Evolutionary conservation across 371 early-diverging fungal species (phyloP), one percentile per base, ranked within the genome.

Genomic region (Mortierella sp.): DNA sequence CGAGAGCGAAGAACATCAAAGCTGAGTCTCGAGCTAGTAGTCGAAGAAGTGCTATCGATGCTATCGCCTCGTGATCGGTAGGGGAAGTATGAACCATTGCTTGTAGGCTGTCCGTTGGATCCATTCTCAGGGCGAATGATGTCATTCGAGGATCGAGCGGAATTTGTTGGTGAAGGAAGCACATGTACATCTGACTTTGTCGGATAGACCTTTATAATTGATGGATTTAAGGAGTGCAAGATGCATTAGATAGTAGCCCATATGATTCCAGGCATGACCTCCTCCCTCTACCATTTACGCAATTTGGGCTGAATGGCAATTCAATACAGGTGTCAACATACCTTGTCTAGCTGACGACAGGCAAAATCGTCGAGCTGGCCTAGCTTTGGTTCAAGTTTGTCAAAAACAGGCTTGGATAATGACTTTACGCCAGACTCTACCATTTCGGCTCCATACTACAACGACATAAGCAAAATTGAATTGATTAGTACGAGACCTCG

Each of bases 401-500:
- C 85, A n/a, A 89, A 79, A 3, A 93, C 89, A 5, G 91, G 91
- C 72, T 84, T 82, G 53, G 88, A 88, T 55, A 95, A 86, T 12
- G 86, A 79, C 64, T 87, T 88, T 6, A 93, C 90, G 13, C 91
- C 87, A 9, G 92, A 90, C 76, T 95, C 97, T 28, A 96, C 91
- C 79, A 91, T 92, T 70, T 93, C 91, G 8, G 92, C 92, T 9
- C 88, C 87, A 70, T 89, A 90, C 77, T 85, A 72, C 34, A 1
- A 17, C 9, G 19, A 8, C 15, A 23, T 10, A 23, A 53, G 9
- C 19, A 13, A 45, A 32, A 4, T 31, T 7, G 34, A 47, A 43
- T 29, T 26, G 37, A 42, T 49, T 40, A 67, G 60, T 9, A 58
- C 42, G 59, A 47, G 29, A 13, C 35, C 49, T 35, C 3, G 3